phyloP scores from a whole-genome alignment of 306 rosid species.

The Urtica urens region DNA sequence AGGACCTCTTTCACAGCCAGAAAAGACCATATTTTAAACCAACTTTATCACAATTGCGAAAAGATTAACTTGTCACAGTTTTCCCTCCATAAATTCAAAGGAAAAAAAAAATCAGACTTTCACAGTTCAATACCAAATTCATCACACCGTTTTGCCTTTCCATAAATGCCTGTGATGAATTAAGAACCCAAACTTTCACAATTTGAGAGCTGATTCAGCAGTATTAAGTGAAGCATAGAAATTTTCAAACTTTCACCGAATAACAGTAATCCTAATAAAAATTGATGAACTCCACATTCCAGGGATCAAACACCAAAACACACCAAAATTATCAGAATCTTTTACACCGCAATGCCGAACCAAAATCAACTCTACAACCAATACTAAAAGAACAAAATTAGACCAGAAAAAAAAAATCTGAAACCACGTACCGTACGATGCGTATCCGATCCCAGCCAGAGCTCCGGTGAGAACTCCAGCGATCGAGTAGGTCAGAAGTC shows the following conservation, averaged over 20 bases:
- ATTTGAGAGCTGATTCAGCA: neutral
- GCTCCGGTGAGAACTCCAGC: conserved; percentile 35
- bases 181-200: neutral
- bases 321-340: too few relatives aligned
- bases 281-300: neutral
- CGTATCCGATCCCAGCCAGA: conserved; percentile 27
- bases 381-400: neutral
- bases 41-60: too few relatives aligned
- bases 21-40: too few relatives aligned
- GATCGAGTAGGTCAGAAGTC: conserved; percentile 29
- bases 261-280: too few relatives aligned
- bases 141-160: neutral
- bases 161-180: neutral
- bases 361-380: too few relatives aligned
- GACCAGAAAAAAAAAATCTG: neutral
- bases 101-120: neutral
- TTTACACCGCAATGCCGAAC: too few relatives aligned
- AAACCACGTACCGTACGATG: conserved; percentile 29
- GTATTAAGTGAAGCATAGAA: neutral
- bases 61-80: too few relatives aligned
- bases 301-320: neutral
- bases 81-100: neutral
- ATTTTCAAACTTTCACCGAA: too few relatives aligned
- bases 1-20: neutral
- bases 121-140: neutral